These are phyloP conservation scores for Ustilago xerochloae DNA, from an alignment of 1,284 basidiomycete genomes.

Conservation along the genomic window DNA sequence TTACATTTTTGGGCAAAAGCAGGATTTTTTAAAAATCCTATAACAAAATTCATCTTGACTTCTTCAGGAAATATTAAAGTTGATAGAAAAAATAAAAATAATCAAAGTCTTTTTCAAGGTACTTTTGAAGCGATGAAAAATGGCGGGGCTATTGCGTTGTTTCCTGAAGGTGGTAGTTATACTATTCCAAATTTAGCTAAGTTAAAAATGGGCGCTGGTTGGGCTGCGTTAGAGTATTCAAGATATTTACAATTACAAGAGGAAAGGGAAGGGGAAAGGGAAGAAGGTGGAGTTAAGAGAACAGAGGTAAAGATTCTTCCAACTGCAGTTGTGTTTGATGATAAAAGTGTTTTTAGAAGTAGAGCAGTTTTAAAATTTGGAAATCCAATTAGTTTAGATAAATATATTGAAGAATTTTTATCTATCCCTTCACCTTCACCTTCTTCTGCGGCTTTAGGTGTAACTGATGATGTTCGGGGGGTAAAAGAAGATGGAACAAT, in stretches of 20 bases:
- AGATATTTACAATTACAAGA: conserved; percentile 68
- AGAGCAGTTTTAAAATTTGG: conserved; percentile 76
- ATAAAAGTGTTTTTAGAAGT: conserved; percentile 93
- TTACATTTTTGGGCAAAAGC: conserved; percentile 92
- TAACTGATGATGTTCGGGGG: neutral
- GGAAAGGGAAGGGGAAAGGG: neutral
- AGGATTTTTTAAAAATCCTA: conserved; percentile 76
- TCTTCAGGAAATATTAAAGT: conserved; percentile 95
- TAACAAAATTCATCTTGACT: conserved; percentile 79
- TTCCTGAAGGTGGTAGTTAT: conserved; percentile 82
- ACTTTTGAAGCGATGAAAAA: conserved; percentile 85
- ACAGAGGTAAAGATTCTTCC: conserved; percentile 78
- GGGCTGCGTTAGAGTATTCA: conserved; percentile 91
- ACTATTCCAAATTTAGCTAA: conserved; percentile 92
- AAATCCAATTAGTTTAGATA: conserved; percentile 79
- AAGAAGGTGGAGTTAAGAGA: neutral
- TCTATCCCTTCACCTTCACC: conserved; percentile 1
- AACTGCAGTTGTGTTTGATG: conserved; percentile 88
- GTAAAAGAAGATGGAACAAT: conserved; percentile 26
- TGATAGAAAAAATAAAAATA: conserved; percentile 89
- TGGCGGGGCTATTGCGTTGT: conserved; percentile 86
- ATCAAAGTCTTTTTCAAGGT: conserved; percentile 85
- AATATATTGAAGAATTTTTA: conserved; percentile 82
- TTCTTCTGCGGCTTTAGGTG: neutral
- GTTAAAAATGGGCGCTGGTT: conserved; percentile 94